Base-by-base conservation (phyloP, 768 basidiomycete genomes). In the Terana coerulea region DNA sequence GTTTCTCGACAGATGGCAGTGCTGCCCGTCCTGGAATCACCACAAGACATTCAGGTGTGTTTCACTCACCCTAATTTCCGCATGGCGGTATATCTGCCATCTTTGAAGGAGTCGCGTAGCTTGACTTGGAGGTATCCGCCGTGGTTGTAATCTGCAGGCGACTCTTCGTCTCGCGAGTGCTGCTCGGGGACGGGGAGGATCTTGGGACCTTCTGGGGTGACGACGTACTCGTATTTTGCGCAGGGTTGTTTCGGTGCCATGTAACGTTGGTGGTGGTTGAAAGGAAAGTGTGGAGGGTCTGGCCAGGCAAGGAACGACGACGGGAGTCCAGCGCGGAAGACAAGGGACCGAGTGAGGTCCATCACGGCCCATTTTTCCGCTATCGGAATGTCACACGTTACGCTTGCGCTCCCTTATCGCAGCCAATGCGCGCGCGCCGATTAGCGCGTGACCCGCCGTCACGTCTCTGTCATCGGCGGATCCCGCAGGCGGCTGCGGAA, bases 31-130 rank as follows among this genome's bases (percentile, higher is more conserved):
- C 28, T 31, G 45, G 19, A 19, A 33, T 19, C 17, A 40, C 39
- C 21, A 19, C 17, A 21, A 29, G 28, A 34, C 11, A 46, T 10
- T 39, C 46, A 55, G 51, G 48, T 15, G 44, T 53, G 36, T 46
- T 46, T 51, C 53, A 66, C 72, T 47, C 59, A 90, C 81, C 95
- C 95, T 26, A 99, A 77, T 69, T 99, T 99, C 56, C 95, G 75
- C 29, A 95, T 76, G 49, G 97, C 83, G 19, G 78, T 71, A 71
- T 99, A 99, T 42, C 93, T 80, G 49, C 83, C 87, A 54, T 84
- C 74, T 66, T 86, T 88, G 75, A 97, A 95, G 19, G 77, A 69
- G 69, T 98, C 94, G 55, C 79, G 79, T 55, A 97, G 81, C 40
- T 65, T 69, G 39, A 69, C 61, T 26, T 59, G 68, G 40, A 90